A percentile compares a stretch with the other conserved stretches of the same genome.
These are phyloP conservation scores for Carex scoparia DNA, from an alignment of 176 grass and related monocot species.

Conservation along the genomic window DNA sequence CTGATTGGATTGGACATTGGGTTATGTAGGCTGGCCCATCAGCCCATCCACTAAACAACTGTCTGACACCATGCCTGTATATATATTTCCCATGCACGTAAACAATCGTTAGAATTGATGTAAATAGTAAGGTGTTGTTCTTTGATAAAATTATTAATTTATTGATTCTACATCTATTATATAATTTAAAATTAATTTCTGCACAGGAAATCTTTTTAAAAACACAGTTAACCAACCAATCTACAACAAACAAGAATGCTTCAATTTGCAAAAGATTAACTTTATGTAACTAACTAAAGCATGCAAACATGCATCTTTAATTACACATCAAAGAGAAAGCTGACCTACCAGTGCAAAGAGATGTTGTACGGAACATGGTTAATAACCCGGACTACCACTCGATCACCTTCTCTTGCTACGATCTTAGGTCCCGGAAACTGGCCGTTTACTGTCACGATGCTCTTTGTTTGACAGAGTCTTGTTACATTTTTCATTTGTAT, in stretches of 20 bases:
- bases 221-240: neutral
- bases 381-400: conserved; percentile 49
- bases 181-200: neutral
- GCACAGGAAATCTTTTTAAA: neutral
- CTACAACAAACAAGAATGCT: conserved; percentile 19
- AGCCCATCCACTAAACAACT: conserved; percentile 59
- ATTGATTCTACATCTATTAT: neutral
- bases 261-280: conserved; percentile 8
- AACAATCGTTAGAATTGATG: neutral
- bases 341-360: conserved; percentile 62
- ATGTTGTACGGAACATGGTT: conserved; percentile 70
- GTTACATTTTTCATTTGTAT: conserved; percentile 53
- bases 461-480: conserved; percentile 60
- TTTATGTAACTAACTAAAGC: conserved; percentile 2
- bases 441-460: conserved; percentile 82
- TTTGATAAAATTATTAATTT: too few species aligned
- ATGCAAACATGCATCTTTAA: neutral
- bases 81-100: neutral
- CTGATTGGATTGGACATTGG: conserved; percentile 69
- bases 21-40: conserved; percentile 80
- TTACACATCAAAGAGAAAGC: conserved; percentile 17
- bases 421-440: conserved; percentile 61
- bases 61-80: conserved; percentile 66
- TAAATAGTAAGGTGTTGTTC: too few species aligned
- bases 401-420: conserved; percentile 60